Percentiles rank a stretch among this genome's conserved stretches.
Evolutionary conservation across 352 stramenopile species (phyloP).

Genomic region (Discostella stelligera): DNA sequence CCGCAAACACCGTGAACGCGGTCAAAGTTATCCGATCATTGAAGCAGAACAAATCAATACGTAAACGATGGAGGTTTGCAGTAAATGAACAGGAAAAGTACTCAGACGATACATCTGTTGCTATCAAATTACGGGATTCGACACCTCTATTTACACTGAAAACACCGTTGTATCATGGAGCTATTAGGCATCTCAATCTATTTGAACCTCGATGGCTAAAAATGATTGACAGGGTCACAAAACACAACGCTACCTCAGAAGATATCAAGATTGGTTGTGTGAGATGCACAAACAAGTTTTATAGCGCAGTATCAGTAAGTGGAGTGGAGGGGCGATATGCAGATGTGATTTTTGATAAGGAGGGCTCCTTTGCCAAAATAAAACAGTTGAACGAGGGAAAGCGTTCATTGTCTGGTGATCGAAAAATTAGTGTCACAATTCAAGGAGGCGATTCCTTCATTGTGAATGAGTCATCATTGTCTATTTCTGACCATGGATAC

Average conservation of each 20-base stretch:
- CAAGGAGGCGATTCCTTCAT: conserved; percentile 45
- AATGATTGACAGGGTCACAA: conserved; percentile 56
- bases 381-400: conserved; percentile 48
- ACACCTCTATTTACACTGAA: conserved; percentile 60
- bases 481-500: conserved; percentile 48
- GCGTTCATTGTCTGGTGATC: conserved; percentile 50
- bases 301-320: conserved; percentile 47
- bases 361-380: conserved; percentile 40
- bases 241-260: neutral
- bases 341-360: conserved; percentile 58
- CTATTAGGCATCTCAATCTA: conserved; percentile 52
- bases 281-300: conserved; percentile 63
- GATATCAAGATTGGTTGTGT: conserved; percentile 50
- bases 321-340: conserved; percentile 51
- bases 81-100: conserved; percentile 3
- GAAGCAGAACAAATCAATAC: conserved; percentile 48
- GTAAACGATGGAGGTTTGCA: conserved; percentile 52
- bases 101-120: neutral
- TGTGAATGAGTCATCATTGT: conserved; percentile 32
- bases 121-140: conserved; percentile 1
- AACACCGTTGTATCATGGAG: conserved; percentile 37
- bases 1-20: conserved; percentile 33
- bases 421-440: conserved; percentile 50
- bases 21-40: conserved; percentile 40
- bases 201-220: conserved; percentile 70